Evolutionary conservation across 1,139 yeast species (phyloP).

Genomic region (Magnusiomyces clavatus): DNA sequence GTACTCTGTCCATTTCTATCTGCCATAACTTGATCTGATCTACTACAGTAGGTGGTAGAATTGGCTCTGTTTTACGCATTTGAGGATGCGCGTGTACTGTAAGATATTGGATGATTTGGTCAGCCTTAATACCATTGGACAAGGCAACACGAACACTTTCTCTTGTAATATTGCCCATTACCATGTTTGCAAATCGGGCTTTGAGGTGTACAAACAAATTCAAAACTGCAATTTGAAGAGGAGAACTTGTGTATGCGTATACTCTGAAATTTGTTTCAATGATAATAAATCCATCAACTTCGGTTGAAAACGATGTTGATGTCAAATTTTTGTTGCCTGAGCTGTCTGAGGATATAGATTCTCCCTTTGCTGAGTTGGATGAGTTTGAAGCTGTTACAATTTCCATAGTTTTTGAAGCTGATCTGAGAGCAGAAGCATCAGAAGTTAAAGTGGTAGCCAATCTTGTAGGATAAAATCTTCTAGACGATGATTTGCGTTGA

Average conservation of each 20-base stretch:
- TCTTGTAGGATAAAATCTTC: conserved; percentile 81
- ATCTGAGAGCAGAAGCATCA: conserved; percentile 41
- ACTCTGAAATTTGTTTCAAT: conserved; percentile 90
- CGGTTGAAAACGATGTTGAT: conserved; percentile 18
- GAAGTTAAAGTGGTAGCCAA: conserved; percentile 87
- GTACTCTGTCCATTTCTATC: conserved; percentile 85
- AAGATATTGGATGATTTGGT: conserved; percentile 81
- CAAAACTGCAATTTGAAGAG: conserved; percentile 87
- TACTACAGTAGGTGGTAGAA: conserved; percentile 89
- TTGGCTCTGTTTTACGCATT: conserved; percentile 45
- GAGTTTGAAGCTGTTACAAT: conserved; percentile 18
- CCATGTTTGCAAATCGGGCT: conserved; percentile 84
- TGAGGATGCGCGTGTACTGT: conserved; percentile 94
- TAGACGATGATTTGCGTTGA: conserved; percentile 53
- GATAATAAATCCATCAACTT: conserved; percentile 58
- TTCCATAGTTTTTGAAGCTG: conserved; percentile 27
- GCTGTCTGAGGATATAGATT: conserved; percentile 18
- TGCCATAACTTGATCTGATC: conserved; percentile 97
- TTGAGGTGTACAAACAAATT: conserved; percentile 79
- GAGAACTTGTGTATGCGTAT: conserved; percentile 92
- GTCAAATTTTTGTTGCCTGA: conserved; percentile 19
- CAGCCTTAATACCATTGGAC: conserved; percentile 86
- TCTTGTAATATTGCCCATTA: conserved; percentile 86
- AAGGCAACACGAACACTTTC: conserved; percentile 84
- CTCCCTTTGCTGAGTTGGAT: conserved; percentile 7